A percentile compares a stretch with the other conserved stretches of the same genome.
phyloP scores from a whole-genome alignment of 805 yeast genomes.

The Blastobotrys muscicola region DNA sequence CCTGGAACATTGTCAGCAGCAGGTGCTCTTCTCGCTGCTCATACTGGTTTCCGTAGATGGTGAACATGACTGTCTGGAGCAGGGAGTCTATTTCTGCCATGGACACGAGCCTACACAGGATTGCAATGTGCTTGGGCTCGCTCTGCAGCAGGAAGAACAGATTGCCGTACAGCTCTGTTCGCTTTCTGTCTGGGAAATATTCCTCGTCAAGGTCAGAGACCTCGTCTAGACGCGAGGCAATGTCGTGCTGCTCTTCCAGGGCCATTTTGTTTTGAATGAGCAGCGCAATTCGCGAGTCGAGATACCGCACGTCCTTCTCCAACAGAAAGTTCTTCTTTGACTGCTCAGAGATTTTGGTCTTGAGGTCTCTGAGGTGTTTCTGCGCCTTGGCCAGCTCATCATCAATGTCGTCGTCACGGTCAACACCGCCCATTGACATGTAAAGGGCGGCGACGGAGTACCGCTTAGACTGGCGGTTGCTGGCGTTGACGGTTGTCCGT shows the following conservation, averaged over 20 bases:
- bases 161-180: slow-evolving; percentile 26
- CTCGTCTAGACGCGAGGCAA: slow-evolving; percentile 24
- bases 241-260: slow-evolving; percentile 28
- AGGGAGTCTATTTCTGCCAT: slow-evolving; percentile 31
- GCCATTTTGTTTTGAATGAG: slow-evolving; percentile 31
- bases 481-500: slow-evolving; percentile 5
- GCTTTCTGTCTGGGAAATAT: slow-evolving; percentile 23
- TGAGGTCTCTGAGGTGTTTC: slow-evolving; percentile 24
- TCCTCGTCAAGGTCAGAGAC: slow-evolving; percentile 13
- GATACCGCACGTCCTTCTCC: slow-evolving; percentile 31
- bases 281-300: slow-evolving; percentile 31
- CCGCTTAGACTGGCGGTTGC: slow-evolving; percentile 25
- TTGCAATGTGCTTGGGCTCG: slow-evolving; percentile 30
- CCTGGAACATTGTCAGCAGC: slow-evolving; percentile 30
- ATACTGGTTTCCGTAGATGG: slow-evolving; percentile 33
- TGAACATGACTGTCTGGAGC: slow-evolving; percentile 33
- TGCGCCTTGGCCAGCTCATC: slow-evolving; percentile 29
- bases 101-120: slow-evolving; percentile 24
- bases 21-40: slow-evolving; percentile 33
- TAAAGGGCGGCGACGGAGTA: slow-evolving; percentile 29
- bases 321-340: slow-evolving; percentile 29
- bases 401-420: slow-evolving; percentile 26
- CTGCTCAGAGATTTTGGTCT: slow-evolving; percentile 27
- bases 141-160: slow-evolving; percentile 30
- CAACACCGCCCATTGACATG: slow-evolving; percentile 28